Evolutionary conservation across 306 rosid species (phyloP), one percentile per base, ranked within the genome.

Genomic region (Trifolium dubium): DNA sequence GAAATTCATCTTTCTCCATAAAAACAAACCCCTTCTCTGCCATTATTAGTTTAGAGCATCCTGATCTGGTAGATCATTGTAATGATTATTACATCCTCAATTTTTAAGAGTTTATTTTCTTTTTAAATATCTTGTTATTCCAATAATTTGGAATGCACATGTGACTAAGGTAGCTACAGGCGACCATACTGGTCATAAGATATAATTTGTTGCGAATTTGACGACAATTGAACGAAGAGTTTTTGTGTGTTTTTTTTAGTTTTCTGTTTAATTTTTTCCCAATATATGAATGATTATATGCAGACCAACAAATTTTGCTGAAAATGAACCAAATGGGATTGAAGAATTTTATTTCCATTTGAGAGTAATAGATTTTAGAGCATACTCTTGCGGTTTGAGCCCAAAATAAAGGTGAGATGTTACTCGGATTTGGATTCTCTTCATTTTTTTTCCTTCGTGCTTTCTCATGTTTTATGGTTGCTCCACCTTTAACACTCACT

Each of bases 101-200:
- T 84, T 80, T 64, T 68, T 41, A 5, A 32, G 71, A 53, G 62
- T 62, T 10, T 67, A 47, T 19, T 76, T 67, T 10, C n/a, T 5
- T 0, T 4, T 23, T 55, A 39, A 60, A 51, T 72, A 5, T 35
- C 34, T 29, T 58, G 64, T 58, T 64, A 56, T 28, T 84, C 39
- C 47, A 64, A 64, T 80, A 64, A 69, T 70, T 77, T 80, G 63
- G 71, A 77, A 59, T 46, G 60, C 55, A 11, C 66, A 51, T 71
- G 74, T 64, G 70, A 61, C 53, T 62, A 68, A 55, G 77, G 56
- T 77, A 46, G 64, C 40, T 71, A 64, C 54, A 43, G 64, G 77
- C 37, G 43, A 54, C 72, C 76, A 63, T 76, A 67, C 32, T 84
- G 77, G 58, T 67, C 67, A 63, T 67, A 55, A 73, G 58, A 80